Base-by-base conservation (phyloP, 1,284 basidiomycete genomes). In the Salmacisia buchloeana region DNA sequence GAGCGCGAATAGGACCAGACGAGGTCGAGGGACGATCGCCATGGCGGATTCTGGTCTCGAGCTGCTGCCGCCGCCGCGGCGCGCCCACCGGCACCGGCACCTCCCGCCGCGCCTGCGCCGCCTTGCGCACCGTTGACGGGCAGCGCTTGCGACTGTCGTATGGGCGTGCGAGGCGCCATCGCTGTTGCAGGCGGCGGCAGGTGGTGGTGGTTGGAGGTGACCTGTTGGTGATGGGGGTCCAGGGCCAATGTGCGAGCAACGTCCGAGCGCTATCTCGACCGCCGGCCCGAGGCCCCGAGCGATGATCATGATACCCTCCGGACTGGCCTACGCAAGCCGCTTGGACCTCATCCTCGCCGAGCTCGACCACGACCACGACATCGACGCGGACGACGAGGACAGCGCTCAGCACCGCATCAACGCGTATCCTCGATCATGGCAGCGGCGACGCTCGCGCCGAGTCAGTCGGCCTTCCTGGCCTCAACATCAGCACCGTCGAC, bases 1-100 rank as follows among this genome's bases (percentile, higher is more conserved):
- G 77, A 79, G 56, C 77, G 74, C 10, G 77, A 78, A 31, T 79
- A 79, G 27, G 76, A 78, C 73, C 74, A 79, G 13, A 79, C 75
- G 27, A 79, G 70, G 60, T 79, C 77, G 33, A 69, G 65, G 52
- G 61, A 62, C 63, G 60, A 52, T 57, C 52, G 21, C 56, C 56
- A 58, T 4, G 56, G 56, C 9, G 56, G 56, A 13, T 58, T n/a
- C 27, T 58, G 56, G 34, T 58, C 49, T 18, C 49, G 25, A 9
- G 49, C 45, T 21, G 45, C 45, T 18, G 45, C 45, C 27, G 45
- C 49, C 27, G 27, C 46, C 13, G 49, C 49, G 31, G 29, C 49
- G 10, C 29, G 29, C 34, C 29, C 27, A 13, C 49, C 27, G n/a
- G n/a, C n/a, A 10, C 29, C 29, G 13, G 25, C 25, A 23, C n/a